Base-by-base conservation (phyloP, 495 filamentous ascomycete genomes). In the Neurospora sp. region DNA sequence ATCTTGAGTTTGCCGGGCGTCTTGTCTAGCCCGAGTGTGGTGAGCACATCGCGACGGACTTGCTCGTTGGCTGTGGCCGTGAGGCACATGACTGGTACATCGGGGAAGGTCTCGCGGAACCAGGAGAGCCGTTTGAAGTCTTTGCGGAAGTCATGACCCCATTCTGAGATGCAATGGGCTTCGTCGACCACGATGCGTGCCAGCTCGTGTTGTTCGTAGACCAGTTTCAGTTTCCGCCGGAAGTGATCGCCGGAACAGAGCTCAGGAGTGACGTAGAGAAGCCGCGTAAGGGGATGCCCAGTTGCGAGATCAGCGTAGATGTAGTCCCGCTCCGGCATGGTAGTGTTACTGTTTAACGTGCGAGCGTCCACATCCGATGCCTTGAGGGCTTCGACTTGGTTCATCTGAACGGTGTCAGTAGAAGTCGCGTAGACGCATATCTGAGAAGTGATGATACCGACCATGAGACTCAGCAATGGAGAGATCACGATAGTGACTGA, bases 71-170 rank as follows among this genome's bases (percentile, higher is more conserved):
- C 95, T 2, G 95, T 97, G 4, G 95, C 95, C 0, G 95, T 98
- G 20, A 97, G 86, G 69, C 93, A 95, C 75, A 94, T 97, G 39
- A 98, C 91, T 31, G 95, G 94, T 1, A 97, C 93, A 38, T 91
- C 85, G 0, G 94, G 94, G 74, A 93, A 92, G 27, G 89, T 89
- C 38, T 87, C 85, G 74, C 92, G 93, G 84, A 98, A 97, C 90
- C 92, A 97, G 8, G 89, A 90, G n/a, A 98, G 87, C 35, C 91
- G 87, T 76, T 93, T 93, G 82, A 97, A 98, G 40, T 93, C 91
- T 20, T 92, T 92, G n/a, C 95, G 92, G 78, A 98, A 98, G 80
- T 98, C 95, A 80, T 98, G 95, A 20, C 95, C 95, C 95, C 95
- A 98, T 90, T 98, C 95, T 11, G 92, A 95, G 75, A 98, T 97